Conservation (phyloP, 805 yeast species). For the Ogataea kodamae region DNA sequence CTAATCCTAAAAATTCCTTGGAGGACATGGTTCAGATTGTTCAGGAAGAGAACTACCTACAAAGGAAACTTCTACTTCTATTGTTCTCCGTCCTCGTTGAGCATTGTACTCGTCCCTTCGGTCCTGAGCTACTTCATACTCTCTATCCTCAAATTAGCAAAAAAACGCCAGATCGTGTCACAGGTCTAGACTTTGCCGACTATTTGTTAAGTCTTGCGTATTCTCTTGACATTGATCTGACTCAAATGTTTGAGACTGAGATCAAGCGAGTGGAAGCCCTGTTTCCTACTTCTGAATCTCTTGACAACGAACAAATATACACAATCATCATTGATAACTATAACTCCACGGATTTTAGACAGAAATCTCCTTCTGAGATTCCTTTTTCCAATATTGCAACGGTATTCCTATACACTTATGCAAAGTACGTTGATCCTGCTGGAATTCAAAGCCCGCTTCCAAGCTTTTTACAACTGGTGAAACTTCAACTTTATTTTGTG, state of each 20-base stretch:
- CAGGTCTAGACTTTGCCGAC: slow-evolving; percentile 17
- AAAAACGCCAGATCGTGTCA: background rate
- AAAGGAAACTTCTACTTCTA: slow-evolving; percentile 61
- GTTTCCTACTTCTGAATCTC: slow-evolving; percentile 31
- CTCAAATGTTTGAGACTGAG: slow-evolving; percentile 35
- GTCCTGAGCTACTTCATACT: slow-evolving; percentile 6
- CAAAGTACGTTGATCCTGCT: slow-evolving; percentile 19
- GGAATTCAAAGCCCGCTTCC: slow-evolving; percentile 8
- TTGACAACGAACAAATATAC: slow-evolving; percentile 38
- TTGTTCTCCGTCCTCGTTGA: slow-evolving; percentile 54
- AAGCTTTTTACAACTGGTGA: slow-evolving; percentile 33
- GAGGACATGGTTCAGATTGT: slow-evolving; percentile 38
- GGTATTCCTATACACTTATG: slow-evolving; percentile 28
- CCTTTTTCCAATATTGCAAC: slow-evolving; percentile 33
- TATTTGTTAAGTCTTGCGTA: slow-evolving; percentile 42
- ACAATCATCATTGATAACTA: slow-evolving; percentile 39
- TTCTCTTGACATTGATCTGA: slow-evolving; percentile 64
- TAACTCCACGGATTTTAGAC: slow-evolving; percentile 31
- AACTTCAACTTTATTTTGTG: slow-evolving; percentile 38
- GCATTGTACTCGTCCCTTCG: slow-evolving; percentile 2
- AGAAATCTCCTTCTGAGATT: slow-evolving; percentile 12
- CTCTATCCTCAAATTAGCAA: slow-evolving; percentile 13
- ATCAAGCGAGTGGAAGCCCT: slow-evolving; percentile 39
- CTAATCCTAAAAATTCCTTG: slow-evolving; percentile 34
- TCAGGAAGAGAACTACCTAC: slow-evolving; percentile 60